These are phyloP conservation scores for Schizosaccharomyces versatilis DNA, from an alignment of 1,139 yeast species.

Conservation along the genomic window DNA sequence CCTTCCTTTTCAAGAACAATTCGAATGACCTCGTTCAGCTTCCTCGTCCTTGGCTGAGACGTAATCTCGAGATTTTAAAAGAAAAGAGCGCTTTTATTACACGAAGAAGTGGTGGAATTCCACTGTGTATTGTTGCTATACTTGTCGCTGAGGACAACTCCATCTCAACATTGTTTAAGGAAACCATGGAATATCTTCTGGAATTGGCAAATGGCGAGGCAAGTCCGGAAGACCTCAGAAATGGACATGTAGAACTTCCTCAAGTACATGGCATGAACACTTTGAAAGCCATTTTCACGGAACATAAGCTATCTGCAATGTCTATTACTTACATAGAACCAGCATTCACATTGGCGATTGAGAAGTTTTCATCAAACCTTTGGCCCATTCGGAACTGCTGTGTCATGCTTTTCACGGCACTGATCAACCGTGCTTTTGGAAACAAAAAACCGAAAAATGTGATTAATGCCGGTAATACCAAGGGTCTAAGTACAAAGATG, in stretches of 20 bases:
- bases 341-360: slow-evolving; percentile 38
- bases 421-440: slow-evolving; percentile 63
- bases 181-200: slow-evolving; percentile 30
- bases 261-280: slow-evolving; percentile 90
- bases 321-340: slow-evolving; percentile 33
- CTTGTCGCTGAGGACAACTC: slow-evolving; percentile 31
- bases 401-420: slow-evolving; percentile 71
- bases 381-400: slow-evolving; percentile 90
- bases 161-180: slow-evolving; percentile 20
- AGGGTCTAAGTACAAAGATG: slow-evolving; percentile 31
- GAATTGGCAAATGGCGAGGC: slow-evolving; percentile 20
- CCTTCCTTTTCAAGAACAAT: slow-evolving; percentile 23
- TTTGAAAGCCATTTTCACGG: slow-evolving; percentile 49
- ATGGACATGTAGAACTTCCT: slow-evolving; percentile 42
- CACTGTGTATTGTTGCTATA: slow-evolving; percentile 52
- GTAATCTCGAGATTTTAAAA: slow-evolving; percentile 31
- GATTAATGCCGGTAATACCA: slow-evolving; percentile 8
- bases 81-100: slow-evolving; percentile 47
- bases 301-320: slow-evolving; percentile 35
- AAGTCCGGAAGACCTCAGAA: slow-evolving; percentile 25
- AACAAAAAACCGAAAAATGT: slow-evolving; percentile 23
- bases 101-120: slow-evolving; percentile 81
- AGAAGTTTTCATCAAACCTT: slow-evolving; percentile 36
- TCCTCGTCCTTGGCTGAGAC: slow-evolving; percentile 35
- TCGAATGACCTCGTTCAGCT: slow-evolving; percentile 19